phyloP scores from a whole-genome alignment of 2,329 filamentous ascomycete genomes.

The Sporothrix curviconia region DNA sequence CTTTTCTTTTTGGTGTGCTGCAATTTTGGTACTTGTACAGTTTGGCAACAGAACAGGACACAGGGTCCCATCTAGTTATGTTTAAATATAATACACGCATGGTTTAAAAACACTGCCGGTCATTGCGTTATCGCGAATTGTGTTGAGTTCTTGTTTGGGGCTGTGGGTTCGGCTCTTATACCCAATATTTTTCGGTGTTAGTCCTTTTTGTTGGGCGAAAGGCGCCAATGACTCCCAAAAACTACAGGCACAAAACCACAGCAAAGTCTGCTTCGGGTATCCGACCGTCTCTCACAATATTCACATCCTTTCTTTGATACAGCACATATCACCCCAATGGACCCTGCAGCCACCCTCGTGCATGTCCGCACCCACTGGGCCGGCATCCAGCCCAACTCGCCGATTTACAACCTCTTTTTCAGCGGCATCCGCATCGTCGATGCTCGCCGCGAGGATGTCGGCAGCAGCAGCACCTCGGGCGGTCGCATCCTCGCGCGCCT shows the following conservation, averaged over 20 bases:
- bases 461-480: neutral
- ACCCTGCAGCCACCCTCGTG: conserved; percentile 12
- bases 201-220: neutral
- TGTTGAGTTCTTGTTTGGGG: neutral
- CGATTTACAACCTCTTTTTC: conserved; percentile 50
- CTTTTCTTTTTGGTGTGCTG: too few relatives aligned
- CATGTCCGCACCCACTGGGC: conserved; percentile 28
- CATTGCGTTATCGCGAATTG: neutral
- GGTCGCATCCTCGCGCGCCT: conserved; percentile 46
- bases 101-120: too few relatives aligned
- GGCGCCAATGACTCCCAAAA: neutral
- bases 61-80: too few relatives aligned
- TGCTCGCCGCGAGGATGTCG: conserved; percentile 19
- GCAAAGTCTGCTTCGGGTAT: neutral
- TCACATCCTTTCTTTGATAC: too few relatives aligned
- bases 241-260: neutral
- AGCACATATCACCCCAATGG: neutral
- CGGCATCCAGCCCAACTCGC: conserved; percentile 37
- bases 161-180: too few relatives aligned
- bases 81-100: neutral
- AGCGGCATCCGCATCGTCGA: conserved; percentile 41
- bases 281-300: too few relatives aligned
- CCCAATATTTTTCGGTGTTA: too few relatives aligned
- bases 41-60: too few relatives aligned
- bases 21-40: too few relatives aligned